phyloP scores from a whole-genome alignment of 2,329 filamentous ascomycete genomes.

The Didymella glomerata region DNA sequence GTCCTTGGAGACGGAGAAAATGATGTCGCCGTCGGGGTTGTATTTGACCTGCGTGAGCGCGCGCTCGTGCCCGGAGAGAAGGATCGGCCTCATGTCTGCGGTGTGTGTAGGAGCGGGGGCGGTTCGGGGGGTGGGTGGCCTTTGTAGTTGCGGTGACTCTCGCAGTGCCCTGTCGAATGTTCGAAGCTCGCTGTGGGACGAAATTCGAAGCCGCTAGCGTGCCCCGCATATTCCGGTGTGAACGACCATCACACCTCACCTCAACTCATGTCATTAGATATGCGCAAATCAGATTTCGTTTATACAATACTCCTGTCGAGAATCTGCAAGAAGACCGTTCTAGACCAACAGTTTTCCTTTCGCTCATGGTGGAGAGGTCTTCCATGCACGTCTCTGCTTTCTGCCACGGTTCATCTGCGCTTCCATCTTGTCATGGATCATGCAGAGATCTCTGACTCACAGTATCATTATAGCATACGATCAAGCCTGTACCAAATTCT shows the following conservation, averaged over 20 bases:
- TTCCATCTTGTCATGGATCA: not conserved
- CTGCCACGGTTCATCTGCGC: not conserved
- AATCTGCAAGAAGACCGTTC: not conserved
- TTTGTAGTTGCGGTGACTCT: constrained; percentile 42
- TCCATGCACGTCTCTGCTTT: not conserved
- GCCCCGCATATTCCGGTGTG: constrained; percentile 15
- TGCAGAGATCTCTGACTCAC: constrained; percentile 14
- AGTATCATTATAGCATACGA: not conserved
- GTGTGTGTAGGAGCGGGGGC: constrained; percentile 23
- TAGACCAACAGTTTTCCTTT: not conserved
- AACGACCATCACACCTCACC: not conserved
- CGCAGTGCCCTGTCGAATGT: constrained; percentile 8
- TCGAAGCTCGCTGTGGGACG: constrained; percentile 8
- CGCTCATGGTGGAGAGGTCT: not conserved
- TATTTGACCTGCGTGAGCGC: constrained; percentile 94
- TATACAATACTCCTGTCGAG: not conserved
- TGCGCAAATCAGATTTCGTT: not conserved
- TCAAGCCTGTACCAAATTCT: not conserved
- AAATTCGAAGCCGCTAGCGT: constrained; percentile 27
- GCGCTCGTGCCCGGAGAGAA: constrained; percentile 95
- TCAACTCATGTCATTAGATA: not conserved
- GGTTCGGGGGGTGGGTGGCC: constrained; percentile 32
- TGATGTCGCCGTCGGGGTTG: constrained; percentile 86
- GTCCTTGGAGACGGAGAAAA: constrained; percentile 96
- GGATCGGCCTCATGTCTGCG: constrained; percentile 85